A percentile compares a stretch with the other conserved stretches of the same genome.
Conservation (phyloP, 2,329 filamentous ascomycete species). For the Colletotrichum somersetense region DNA sequence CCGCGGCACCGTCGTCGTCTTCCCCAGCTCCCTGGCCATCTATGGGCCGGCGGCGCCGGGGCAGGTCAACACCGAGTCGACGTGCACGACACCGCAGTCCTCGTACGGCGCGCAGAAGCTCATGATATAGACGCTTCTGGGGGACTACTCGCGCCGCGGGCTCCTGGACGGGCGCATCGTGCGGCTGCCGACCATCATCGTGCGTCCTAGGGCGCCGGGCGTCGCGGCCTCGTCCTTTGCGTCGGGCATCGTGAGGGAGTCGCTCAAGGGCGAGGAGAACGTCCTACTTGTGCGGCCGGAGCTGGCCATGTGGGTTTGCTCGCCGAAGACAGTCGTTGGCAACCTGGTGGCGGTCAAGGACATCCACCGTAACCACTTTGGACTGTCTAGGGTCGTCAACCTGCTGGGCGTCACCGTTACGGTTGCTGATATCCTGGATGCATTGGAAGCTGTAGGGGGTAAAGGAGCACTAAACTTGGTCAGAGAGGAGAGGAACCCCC, state of each 20-base stretch:
- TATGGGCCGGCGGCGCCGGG: constrained; percentile 59
- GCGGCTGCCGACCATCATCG: constrained; percentile 71
- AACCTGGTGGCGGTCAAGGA: constrained; percentile 60
- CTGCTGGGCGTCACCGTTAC: constrained; percentile 65
- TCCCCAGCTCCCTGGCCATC: constrained; percentile 70
- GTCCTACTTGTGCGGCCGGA: constrained; percentile 57
- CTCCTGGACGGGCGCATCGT: constrained; percentile 69
- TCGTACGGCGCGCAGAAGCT: constrained; percentile 74
- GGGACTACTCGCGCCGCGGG: constrained; percentile 64
- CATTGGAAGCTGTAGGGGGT: constrained; percentile 62
- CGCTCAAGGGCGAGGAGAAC: constrained; percentile 61
- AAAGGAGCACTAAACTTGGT: constrained; percentile 58
- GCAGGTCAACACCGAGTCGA: constrained; percentile 56
- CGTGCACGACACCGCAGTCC: constrained; percentile 65
- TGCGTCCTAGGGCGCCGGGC: constrained; percentile 70
- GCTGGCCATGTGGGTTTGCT: constrained; percentile 62
- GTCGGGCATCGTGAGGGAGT: constrained; percentile 72
- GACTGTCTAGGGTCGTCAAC: constrained; percentile 61
- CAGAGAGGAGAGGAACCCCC: constrained; percentile 61
- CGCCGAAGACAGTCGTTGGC: constrained; percentile 58
- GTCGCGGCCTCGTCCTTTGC: constrained; percentile 72
- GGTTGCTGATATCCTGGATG: constrained; percentile 66
- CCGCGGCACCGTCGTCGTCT: constrained; percentile 67
- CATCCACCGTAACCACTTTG: constrained; percentile 55
- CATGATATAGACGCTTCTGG: constrained; percentile 69